Base-by-base conservation (phyloP, 176 grass and related monocot genomes). In the Carex pumila region DNA sequence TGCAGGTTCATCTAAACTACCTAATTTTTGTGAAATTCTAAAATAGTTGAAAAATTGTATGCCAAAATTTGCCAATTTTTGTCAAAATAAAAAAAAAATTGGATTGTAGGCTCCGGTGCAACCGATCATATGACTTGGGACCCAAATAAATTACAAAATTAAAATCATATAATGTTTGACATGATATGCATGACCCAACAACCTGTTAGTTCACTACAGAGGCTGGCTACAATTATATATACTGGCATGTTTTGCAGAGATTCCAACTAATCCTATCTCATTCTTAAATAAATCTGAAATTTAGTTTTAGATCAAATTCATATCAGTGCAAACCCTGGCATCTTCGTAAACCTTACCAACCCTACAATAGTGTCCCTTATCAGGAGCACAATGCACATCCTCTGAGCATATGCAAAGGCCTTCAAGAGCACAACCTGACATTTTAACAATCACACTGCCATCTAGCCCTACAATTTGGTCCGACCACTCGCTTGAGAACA, bases 401-500 rank as follows among this genome's bases (percentile, higher is more conserved):
- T 83, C 39, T 0, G 86, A 83, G 81, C 92, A 94, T 19, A 94
- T 84, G 52, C 92, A 94, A 74, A 92, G 83, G 54, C 92, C 92
- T 60, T 94, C 88, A 7, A 92, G 64, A 43, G 92, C 92, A 39
- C 92, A 94, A 3, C 90, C 86, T 18, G 58, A 39, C 41, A 85
- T 86, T 7, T 0, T 17, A 17, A 89, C 88, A 2, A 32, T 71
- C 15, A 68, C 29, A 3, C 58, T 79, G 4, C 85, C 90, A 6
- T 72, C 29, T 7, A 94, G 7, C n/a, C 90, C 92, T 19, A 94
- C 86, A 64, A 94, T 73, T 68, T 70, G 66, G 67, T 94, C 88
- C 30, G 83, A 89, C 92, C 92, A 94, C 34, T 91, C 84, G 61
- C 89, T 91, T 7, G 89, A 91, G 85, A 94, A 94, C 69, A 94